Percentiles rank a stretch among this genome's conserved stretches.
phyloP scores from a whole-genome alignment of 495 filamentous ascomycete species.

The Talaromyces liani region DNA sequence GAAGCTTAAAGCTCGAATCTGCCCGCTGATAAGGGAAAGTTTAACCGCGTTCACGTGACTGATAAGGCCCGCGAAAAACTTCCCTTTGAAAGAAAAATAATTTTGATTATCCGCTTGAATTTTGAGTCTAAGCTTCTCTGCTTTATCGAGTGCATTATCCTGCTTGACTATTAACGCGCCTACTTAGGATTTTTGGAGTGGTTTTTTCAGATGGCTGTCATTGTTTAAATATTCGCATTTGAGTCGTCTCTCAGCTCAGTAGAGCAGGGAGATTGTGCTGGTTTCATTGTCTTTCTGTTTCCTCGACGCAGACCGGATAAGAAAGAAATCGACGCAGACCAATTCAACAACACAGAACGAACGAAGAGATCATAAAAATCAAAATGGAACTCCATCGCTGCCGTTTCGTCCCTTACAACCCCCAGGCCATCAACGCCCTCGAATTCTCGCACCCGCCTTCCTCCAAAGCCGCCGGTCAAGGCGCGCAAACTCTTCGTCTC shows the following conservation, averaged over 20 bases:
- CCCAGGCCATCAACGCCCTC: slow-evolving; percentile 86
- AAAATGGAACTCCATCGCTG: slow-evolving; percentile 94
- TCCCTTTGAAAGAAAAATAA: slow-evolving; percentile 5
- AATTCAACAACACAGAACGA: not conserved
- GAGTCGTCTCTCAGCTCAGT: not conserved
- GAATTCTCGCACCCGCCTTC: slow-evolving; percentile 81
- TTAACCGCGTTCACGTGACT: slow-evolving; percentile 5
- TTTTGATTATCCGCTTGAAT: not conserved
- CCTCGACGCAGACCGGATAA: not conserved
- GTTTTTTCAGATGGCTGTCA: not conserved
- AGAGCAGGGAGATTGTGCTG: not conserved
- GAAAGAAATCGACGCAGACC: not conserved
- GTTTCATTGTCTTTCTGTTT: not conserved
- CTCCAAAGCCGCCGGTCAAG: slow-evolving; percentile 39
- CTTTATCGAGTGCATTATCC: not conserved
- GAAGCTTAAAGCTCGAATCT: not conserved
- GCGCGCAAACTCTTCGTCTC: slow-evolving; percentile 58
- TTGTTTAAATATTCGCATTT: not conserved
- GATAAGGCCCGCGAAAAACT: slow-evolving; percentile 8
- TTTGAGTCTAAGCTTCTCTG: not conserved
- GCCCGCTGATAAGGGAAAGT: not conserved
- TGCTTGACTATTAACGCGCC: not conserved
- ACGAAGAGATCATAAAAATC: not conserved
- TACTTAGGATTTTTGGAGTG: not conserved
- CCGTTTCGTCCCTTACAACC: slow-evolving; percentile 91